Evolutionary conservation across 169 alveolate genomes (phyloP), one percentile per base, ranked within the genome.

Genomic region (Plasmodium gallinaceum): DNA sequence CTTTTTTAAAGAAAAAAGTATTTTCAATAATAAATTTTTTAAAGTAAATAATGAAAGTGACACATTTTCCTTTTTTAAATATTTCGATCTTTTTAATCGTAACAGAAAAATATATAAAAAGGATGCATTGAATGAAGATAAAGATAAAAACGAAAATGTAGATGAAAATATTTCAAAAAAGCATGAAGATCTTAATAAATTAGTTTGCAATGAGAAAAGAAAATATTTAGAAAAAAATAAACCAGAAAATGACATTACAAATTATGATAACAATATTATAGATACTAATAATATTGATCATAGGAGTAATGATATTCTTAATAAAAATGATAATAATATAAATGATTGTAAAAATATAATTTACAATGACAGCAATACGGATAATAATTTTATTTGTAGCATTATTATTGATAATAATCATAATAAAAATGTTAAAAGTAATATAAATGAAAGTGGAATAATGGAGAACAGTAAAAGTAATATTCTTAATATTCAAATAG

Each of bases 21-120:
- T 66, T 18, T 9, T 74, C 16, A 45, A 74, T 43, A 74, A 22
- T 57, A 66, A 58, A 20, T 22, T 74, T 7, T 74, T 74, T 74
- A 74, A 74, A 32, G 58, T 74, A 58, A 42, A 48, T 43, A 24
- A 64, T 64, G 88, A 74, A 61, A 26, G 5, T 57, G 54, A 73
- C 45, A 42, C 20, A 61, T 74, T 74, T 24, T 74, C 88, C 20
- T n/a, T 74, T 74, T 60, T 74, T n/a, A 74, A 74, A 74, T 20
- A 74, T 74, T 58, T 74, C 22, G 16, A 64, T 24, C 7, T 74
- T 74, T 74, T 74, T 24, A 51, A 7, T 18, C 65, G 58, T 7
- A 48, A 57, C 24, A 66, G 24, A n/a, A 74, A 74, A 74, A 18
- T 43, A 51, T n/a, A 24, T 74, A 16, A 24, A 24, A 37, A 8